phyloP scores from a whole-genome alignment of 495 filamentous ascomycete species.

The Penicillium flavigenum region DNA sequence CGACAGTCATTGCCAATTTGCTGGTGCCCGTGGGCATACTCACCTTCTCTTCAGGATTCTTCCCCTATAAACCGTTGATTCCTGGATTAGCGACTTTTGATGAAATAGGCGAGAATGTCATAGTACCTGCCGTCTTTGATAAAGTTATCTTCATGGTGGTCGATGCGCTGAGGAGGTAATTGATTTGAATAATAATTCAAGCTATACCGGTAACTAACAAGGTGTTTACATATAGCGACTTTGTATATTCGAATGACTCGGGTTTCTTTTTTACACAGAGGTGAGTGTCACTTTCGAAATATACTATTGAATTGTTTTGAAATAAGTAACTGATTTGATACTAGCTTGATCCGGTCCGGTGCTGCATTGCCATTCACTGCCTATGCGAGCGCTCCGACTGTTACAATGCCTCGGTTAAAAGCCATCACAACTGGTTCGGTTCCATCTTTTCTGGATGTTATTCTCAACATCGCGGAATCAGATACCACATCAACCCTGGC shows the following conservation, averaged over 20 bases:
- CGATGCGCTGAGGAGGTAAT: constrained; percentile 86
- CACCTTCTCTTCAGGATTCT: constrained; percentile 88
- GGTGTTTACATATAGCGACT: constrained; percentile 69
- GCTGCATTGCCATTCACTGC: constrained; percentile 90
- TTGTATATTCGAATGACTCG: constrained; percentile 79
- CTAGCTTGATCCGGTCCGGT: constrained; percentile 79
- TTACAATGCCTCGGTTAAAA: constrained; percentile 98
- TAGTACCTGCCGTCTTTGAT: constrained; percentile 66
- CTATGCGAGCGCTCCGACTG: constrained; percentile 92
- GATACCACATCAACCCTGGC: constrained; percentile 85
- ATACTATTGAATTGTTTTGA: background rate
- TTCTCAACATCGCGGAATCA: constrained; percentile 93
- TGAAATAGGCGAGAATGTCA: constrained; percentile 36
- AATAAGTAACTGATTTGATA: constrained; percentile 13
- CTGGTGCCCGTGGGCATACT: constrained; percentile 76
- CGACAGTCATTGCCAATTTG: constrained; percentile 58
- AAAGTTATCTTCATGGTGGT: constrained; percentile 97
- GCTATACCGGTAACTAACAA: constrained; percentile 14
- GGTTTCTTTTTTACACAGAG: constrained; percentile 89
- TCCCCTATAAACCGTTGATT: constrained; percentile 93
- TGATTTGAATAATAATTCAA: constrained; percentile 2
- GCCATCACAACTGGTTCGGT: constrained; percentile 96
- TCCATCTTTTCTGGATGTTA: constrained; percentile 94
- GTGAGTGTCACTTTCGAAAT: constrained; percentile 48
- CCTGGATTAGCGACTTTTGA: constrained; percentile 73